These are phyloP conservation scores for Ceraceosorus bombacis DNA, from an alignment of 1,284 basidiomycete genomes.

Conservation along the genomic window DNA sequence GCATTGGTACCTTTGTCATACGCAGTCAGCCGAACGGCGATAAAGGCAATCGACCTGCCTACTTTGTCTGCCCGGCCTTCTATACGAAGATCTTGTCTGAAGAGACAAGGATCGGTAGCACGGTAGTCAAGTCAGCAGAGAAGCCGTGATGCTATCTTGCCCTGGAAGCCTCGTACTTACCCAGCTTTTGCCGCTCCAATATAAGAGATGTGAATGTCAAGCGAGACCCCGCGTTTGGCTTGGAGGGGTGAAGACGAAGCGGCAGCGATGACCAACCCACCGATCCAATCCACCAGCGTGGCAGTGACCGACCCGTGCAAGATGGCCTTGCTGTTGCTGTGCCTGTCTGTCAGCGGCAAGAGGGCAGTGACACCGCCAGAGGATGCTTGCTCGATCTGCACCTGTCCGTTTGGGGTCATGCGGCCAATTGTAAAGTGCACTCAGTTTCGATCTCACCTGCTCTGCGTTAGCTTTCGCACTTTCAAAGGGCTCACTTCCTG, in stretches of 20 bases:
- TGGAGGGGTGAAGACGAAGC: slow-evolving; percentile 17
- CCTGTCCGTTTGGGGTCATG: slow-evolving; percentile 6
- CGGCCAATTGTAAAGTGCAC: background rate
- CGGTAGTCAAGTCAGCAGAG: no score
- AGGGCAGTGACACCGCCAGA: slow-evolving; percentile 22
- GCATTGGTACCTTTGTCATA: slow-evolving; percentile 16
- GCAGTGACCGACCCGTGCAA: slow-evolving; percentile 33
- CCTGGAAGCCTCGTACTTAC: no score
- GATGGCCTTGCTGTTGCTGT: slow-evolving; percentile 29
- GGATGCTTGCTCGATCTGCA: slow-evolving; percentile 16
- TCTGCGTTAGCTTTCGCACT: background rate
- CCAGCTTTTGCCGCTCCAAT: slow-evolving; percentile 24
- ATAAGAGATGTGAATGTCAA: slow-evolving; percentile 32
- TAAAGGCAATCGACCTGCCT: slow-evolving; percentile 27
- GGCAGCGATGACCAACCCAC: slow-evolving; percentile 28
- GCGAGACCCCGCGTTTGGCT: slow-evolving; percentile 22
- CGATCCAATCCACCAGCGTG: slow-evolving; percentile 33
- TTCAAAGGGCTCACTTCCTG: background rate
- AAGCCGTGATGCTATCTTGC: no score
- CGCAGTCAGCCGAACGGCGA: slow-evolving; percentile 22
- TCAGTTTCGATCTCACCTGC: no score
- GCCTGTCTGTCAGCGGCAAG: slow-evolving; percentile 19
- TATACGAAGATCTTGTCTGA: slow-evolving; percentile 22
- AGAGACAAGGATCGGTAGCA: no score
- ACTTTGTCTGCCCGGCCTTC: slow-evolving; percentile 24